Base-by-base conservation (phyloP, 495 filamentous ascomycete species). In the Cenococcum geophilum region DNA sequence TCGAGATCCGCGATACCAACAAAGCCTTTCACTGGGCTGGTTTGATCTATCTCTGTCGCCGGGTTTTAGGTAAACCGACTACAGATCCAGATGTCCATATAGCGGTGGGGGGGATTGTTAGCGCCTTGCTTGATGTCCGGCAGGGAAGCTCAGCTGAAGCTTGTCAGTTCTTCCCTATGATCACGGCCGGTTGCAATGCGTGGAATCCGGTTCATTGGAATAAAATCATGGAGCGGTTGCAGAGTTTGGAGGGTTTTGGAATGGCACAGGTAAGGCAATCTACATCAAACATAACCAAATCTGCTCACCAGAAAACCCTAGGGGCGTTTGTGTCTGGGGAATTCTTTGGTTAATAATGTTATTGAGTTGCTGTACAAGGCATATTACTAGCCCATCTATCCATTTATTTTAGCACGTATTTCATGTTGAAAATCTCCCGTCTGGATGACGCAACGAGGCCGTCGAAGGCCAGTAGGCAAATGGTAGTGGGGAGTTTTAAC, bases 171-270 rank as follows among this genome's bases (percentile, higher is more conserved):
- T 92, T 95, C 57, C 90, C 90, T 0, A 81, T 95, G 72, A 92
- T 95, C 72, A 88, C 87, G 8, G 90, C 89, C 5, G 90, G 90
- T 0, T 92, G 88, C 68, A 88, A 93, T 68, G 82, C 84, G 2
- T 70, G 74, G 49, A 79, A 85, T 49, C 60, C 73, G 27, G 69
- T 70, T 11, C 82, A 87, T 55, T 75, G 85, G 40, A 68, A 73
- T 21, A 79, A 83, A 60, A 84, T 92, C 18, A 75, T 89, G 66
- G 80, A 83, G 62, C 74, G 90, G 51, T 78, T 95, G 71, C 78
- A 79, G 69, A 79, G 79, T 48, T 77, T 92, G 20, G 89, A 93
- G 74, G 81, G 81, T 27, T 83, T 82, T 59, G 90, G 90, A 0
- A 83, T 95, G 82, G 88, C 83, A 55, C 88, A 91, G 76, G 83